Conservation (phyloP, 1,284 basidiomycete species). For the Sporisorium scitamineum region DNA sequence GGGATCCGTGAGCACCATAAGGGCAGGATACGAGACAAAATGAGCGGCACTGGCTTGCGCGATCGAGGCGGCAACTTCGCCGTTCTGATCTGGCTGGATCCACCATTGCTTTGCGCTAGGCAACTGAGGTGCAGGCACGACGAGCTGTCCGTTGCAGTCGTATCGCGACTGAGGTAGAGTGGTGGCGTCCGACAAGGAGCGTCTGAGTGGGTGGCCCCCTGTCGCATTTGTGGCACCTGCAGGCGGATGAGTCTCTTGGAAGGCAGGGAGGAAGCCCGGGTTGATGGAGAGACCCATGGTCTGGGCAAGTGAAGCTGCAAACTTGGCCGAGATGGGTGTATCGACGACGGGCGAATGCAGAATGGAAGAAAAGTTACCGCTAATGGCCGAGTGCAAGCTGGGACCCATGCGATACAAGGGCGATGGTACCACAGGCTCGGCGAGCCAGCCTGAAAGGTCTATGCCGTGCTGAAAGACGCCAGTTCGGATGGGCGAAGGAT, state of each 20-base stretch:
- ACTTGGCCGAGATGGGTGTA: slow-evolving; percentile 46
- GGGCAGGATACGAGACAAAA: slow-evolving; percentile 60
- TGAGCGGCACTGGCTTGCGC: slow-evolving; percentile 60
- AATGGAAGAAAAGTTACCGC: slow-evolving; percentile 40
- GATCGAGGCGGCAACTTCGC: slow-evolving; percentile 48
- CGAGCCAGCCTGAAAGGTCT: slow-evolving; percentile 66
- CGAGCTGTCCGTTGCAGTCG: slow-evolving; percentile 40
- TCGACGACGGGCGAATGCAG: slow-evolving; percentile 40
- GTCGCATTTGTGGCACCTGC: slow-evolving; percentile 1
- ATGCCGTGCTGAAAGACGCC: slow-evolving; percentile 33
- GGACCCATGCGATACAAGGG: slow-evolving; percentile 65
- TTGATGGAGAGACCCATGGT: slow-evolving; percentile 39
- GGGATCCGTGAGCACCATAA: slow-evolving; percentile 63
- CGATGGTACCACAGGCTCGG: slow-evolving; percentile 66
- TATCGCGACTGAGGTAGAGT: slow-evolving; percentile 33
- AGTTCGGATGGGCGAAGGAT: slow-evolving; percentile 38
- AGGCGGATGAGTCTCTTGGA: slow-evolving; percentile 16
- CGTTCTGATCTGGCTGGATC: slow-evolving; percentile 44
- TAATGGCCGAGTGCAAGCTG: slow-evolving; percentile 47
- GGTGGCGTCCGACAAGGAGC: slow-evolving; percentile 28
- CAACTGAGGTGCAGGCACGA: slow-evolving; percentile 33
- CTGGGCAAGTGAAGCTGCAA: slow-evolving; percentile 46
- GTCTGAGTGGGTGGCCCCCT: slow-evolving; percentile 20
- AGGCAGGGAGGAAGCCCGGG: slow-evolving; percentile 20
- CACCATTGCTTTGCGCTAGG: slow-evolving; percentile 58